Evolutionary conservation across 768 basidiomycete species (phyloP).

Genomic region (Tephrocybe sp.): DNA sequence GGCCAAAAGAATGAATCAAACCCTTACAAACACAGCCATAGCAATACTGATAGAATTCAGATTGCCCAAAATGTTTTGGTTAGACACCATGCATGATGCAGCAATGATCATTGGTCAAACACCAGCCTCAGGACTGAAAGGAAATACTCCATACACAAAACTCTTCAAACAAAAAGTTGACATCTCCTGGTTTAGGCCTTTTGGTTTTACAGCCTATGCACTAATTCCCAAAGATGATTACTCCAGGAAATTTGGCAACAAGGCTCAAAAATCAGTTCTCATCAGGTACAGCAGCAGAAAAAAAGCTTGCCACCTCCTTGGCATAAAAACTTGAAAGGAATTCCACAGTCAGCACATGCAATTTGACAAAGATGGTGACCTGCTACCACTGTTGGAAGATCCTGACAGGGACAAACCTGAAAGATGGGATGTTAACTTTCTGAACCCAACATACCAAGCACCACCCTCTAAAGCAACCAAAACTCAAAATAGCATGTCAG

Average conservation of each 20-base stretch:
- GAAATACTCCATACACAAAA: background rate
- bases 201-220: background rate
- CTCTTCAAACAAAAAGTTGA: background rate
- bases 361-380: background rate
- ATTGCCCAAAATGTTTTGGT: background rate
- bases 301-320: background rate
- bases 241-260: background rate
- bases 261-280: background rate
- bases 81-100: background rate
- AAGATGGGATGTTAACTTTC: too few species aligned
- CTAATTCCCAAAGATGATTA: background rate
- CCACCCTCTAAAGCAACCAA: too few species aligned
- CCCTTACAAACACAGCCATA: background rate
- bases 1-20: background rate
- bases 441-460: too few species aligned
- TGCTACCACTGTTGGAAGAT: too few species aligned
- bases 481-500: too few species aligned
- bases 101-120: background rate
- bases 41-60: background rate
- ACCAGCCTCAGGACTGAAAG: background rate
- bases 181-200: background rate
- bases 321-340: conserved; percentile 1
- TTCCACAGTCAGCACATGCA: background rate
- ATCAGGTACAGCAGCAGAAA: background rate
- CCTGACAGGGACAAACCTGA: too few species aligned